Base-by-base conservation (phyloP, 2,329 filamentous ascomycete genomes). In the Leptodontidium sp. region DNA sequence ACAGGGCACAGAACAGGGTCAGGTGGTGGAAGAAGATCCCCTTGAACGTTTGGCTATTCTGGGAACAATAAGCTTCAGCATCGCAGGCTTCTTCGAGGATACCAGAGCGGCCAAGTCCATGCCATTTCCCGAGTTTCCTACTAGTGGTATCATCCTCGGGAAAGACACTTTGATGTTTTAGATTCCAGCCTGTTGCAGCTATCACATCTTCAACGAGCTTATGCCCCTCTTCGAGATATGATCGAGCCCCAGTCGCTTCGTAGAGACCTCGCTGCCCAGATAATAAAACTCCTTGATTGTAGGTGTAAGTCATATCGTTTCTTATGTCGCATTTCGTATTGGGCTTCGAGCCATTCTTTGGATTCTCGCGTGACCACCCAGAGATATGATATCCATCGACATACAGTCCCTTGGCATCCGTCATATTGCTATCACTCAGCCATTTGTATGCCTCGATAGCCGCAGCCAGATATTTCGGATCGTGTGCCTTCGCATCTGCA, bases 21-120 rank as follows among this genome's bases (percentile, higher is more conserved):
- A 98, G 83, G 77, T 98, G 95, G 77, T 97, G 93, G 81, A 97
- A 97, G 83, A 94, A 97, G 67, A 98, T 95, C 35, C 93, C 92
- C 79, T 98, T 98, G 87, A 98, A 98, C 0, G 93, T 94, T 75
- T 98, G 94, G 0, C 86, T 87, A 74, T 98, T 87, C 78, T 98
- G 94, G 21, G 88, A 93, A 79, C 94, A 98, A 52, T 82, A 85
- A 2, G 88, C 93, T 21, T 81, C 82, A 2, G 89, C 87, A 78
- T 98, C 95, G 77, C 95, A 98, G 45, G 85, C 81, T 59, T 98
- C 95, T 78, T 97, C 93, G 52, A 98, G 80, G 35, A 98, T 87
- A 1, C 95, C 95, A 21, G 87, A 87, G 4, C 91, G 87, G 32
- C 94, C 94, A 0, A 97, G 84, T 0, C 93, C 93, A 49, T 85